Evolutionary conservation across 371 early-diverging fungal species (phyloP).

Genomic region (Furculomyces boomerangus): DNA sequence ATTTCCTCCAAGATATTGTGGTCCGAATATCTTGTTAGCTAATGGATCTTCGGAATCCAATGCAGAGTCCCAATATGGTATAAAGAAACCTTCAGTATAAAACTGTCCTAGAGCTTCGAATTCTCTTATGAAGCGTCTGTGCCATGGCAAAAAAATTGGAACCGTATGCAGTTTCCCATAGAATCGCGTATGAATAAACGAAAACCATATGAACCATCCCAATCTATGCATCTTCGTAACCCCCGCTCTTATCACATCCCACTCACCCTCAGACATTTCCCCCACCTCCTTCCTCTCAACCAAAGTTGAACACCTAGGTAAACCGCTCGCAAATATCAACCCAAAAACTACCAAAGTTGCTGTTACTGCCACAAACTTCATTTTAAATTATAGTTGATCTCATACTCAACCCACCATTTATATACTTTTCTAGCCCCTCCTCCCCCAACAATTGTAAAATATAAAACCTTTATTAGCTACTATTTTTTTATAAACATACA

Average conservation of each 20-base stretch:
- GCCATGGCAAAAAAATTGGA: conserved; percentile 22
- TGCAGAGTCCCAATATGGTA: conserved; percentile 31
- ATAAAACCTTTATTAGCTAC: no score
- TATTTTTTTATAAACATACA: no score
- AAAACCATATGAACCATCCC: conserved; percentile 21
- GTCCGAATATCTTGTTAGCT: conserved; percentile 10
- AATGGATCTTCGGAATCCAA: conserved; percentile 15
- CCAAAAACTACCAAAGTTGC: no score
- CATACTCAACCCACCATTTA: no score
- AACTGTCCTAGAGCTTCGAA: conserved; percentile 16
- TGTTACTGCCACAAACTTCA: no score
- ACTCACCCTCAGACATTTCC: conserved; percentile 17
- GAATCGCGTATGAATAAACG: conserved; percentile 8
- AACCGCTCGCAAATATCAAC: no score
- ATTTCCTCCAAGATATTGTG: conserved; percentile 15
- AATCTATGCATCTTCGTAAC: conserved; percentile 11
- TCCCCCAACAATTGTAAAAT: no score
- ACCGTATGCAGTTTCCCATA: conserved; percentile 8
- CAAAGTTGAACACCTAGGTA: background rate
- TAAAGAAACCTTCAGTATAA: conserved; percentile 8
- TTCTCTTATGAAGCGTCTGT: conserved; percentile 20
- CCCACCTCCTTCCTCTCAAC: conserved; percentile 25
- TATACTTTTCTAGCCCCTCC: no score
- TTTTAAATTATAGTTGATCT: no score
- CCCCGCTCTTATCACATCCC: conserved; percentile 11